Conservation (phyloP, 1,284 basidiomycete genomes). For the Ustilago tritici region DNA sequence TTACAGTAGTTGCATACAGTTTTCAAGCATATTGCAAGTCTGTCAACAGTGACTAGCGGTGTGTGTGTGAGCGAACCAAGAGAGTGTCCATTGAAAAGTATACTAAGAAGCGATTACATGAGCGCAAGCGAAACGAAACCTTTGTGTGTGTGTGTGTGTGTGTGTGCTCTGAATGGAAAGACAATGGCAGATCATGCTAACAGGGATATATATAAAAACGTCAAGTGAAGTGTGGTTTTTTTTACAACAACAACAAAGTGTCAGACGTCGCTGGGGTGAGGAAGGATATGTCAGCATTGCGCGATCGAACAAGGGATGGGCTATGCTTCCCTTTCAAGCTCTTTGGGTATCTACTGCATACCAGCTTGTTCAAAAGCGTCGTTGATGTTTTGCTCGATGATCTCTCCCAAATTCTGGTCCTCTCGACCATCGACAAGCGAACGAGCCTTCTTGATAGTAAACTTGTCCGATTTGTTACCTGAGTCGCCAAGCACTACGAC, state of each 20-base stretch:
- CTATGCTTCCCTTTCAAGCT: constrained; percentile 6
- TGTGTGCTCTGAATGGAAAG: neutral
- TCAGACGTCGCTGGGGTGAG: neutral
- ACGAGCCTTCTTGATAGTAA: constrained; percentile 26
- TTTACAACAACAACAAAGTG: neutral
- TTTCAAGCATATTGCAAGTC: neutral
- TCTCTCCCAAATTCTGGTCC: neutral
- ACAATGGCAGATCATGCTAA: neutral
- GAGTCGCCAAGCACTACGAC: constrained; percentile 51
- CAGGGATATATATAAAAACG: neutral
- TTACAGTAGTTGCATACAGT: neutral
- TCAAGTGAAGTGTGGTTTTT: too few species aligned
- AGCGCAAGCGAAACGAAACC: neutral
- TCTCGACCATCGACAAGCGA: neutral
- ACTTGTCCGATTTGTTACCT: constrained; percentile 39
- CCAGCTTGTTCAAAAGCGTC: constrained; percentile 15
- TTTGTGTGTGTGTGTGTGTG: neutral
- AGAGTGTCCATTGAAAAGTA: neutral
- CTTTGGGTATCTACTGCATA: constrained; percentile 1
- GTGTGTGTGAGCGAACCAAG: neutral
- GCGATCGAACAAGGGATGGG: constrained; percentile 4
- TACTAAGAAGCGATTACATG: constrained; percentile 4
- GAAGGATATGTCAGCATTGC: neutral
- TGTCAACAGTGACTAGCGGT: neutral
- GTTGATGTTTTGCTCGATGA: constrained; percentile 20